phyloP scores from a whole-genome alignment of 768 basidiomycete species.

The Agrocybe chaxingu region DNA sequence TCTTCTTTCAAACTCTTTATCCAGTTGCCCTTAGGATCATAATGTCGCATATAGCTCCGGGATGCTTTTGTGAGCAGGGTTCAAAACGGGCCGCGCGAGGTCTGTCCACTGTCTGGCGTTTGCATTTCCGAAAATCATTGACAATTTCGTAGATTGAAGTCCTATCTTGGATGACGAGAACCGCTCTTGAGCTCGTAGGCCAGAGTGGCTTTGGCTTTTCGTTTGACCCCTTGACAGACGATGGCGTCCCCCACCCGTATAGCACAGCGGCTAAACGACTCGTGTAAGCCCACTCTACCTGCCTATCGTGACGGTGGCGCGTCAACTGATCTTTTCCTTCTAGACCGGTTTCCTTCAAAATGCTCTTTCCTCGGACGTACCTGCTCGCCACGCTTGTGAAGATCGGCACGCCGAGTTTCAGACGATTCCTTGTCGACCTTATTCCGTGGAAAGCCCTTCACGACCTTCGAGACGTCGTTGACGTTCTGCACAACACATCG shows the following conservation, averaged over 20 bases:
- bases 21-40: background rate
- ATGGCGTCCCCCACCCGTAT: conserved; percentile 26
- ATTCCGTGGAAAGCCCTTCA: conserved; percentile 30
- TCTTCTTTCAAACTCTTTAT: background rate
- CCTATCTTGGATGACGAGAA: conserved; percentile 33
- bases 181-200: conserved; percentile 46
- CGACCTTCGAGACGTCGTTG: conserved; percentile 27
- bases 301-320: background rate
- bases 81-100: conserved; percentile 26
- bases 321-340: too few species aligned
- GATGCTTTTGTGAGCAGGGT: conserved; percentile 20
- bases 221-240: conserved; percentile 34
- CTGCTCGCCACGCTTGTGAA: conserved; percentile 20
- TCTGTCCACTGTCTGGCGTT: conserved; percentile 1
- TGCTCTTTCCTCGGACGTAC: conserved; percentile 17
- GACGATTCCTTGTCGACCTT: conserved; percentile 27
- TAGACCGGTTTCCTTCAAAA: conserved; percentile 16
- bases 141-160: conserved; percentile 24
- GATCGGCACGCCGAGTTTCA: conserved; percentile 26
- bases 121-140: background rate
- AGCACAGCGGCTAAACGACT: conserved; percentile 24
- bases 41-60: conserved; percentile 18
- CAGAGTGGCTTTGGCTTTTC: conserved; percentile 43
- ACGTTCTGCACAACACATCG: conserved; percentile 33
- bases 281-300: conserved; percentile 18